Evolutionary conservation across 805 yeast species (phyloP), one percentile per base, ranked within the genome.

Genomic region (Myxozyma neotropica): DNA sequence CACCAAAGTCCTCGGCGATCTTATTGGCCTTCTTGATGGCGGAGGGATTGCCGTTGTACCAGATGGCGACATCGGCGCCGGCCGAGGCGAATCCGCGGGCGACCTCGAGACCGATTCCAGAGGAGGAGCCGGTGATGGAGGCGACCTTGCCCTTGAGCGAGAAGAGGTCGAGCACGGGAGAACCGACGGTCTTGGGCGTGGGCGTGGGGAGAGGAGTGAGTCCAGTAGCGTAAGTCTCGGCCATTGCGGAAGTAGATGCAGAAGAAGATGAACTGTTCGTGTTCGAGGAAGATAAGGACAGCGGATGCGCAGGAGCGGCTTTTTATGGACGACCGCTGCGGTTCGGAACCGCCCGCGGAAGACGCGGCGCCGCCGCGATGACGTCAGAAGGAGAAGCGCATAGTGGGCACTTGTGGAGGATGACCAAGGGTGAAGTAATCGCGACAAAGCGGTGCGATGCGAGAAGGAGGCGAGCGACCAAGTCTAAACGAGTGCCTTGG

Each of bases 41-140:
- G 42, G 54, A 48, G 8, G 87, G 83, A 67, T 79, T 81, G 59
- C 83, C 77, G 72, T 81, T 83, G 77, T 81, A 83, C 83, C 87
- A 83, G 67, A 85, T 78, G 48, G 89, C 89, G 35, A 90, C 82
- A 63, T 87, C 87, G 8, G 95, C 96, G 53, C 96, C 96, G 3
- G 78, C 73, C 53, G 75, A 75, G 3, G 82, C 83, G 36, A 80
- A 72, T 19, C 80, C 83, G 31, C 71, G 69, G 27, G 81, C 82
- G 44, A 80, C 75, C 53, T 78, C 81, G 38, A 74, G 75, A 1
- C 84, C 85, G 60, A 81, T 81, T 3, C 85, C 85, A 29, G 78
- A 75, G 23, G 83, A 77, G 12, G 81, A 82, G 29, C 85, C 85
- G 12, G 85, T 77, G 51, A 81, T 69, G 21, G 78, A 65, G 21